Percentiles rank a stretch among this genome's conserved stretches.
Evolutionary conservation across 495 filamentous ascomycete species (phyloP).

Genomic region (Umbilicaria muhlenbergii): DNA sequence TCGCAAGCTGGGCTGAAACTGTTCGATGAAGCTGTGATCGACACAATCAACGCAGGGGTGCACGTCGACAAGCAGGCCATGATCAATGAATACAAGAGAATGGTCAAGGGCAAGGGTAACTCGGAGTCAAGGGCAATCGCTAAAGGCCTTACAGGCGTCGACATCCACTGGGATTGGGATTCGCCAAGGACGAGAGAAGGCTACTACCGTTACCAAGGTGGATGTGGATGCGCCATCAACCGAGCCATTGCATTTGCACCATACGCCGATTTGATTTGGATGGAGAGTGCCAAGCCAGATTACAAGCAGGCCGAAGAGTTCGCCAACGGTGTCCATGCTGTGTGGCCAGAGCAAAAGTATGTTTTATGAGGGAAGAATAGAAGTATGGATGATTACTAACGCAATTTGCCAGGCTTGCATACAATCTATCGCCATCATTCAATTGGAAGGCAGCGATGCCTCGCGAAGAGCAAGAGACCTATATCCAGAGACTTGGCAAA

Average conservation of each 20-base stretch:
- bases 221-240: slow-evolving; percentile 84
- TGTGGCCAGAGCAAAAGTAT: slow-evolving; percentile 93
- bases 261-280: slow-evolving; percentile 94
- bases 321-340: slow-evolving; percentile 81
- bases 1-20: slow-evolving; percentile 73
- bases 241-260: slow-evolving; percentile 84
- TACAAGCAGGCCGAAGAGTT: slow-evolving; percentile 88
- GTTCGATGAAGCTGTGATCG: slow-evolving; percentile 78
- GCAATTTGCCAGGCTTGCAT: slow-evolving; percentile 48
- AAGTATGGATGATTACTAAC: not conserved
- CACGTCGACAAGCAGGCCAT: slow-evolving; percentile 53
- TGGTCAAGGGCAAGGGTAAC: slow-evolving; percentile 72
- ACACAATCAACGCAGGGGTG: slow-evolving; percentile 53
- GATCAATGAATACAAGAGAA: slow-evolving; percentile 44
- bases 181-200: slow-evolving; percentile 80
- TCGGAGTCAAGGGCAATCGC: slow-evolving; percentile 70
- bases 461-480: slow-evolving; percentile 84
- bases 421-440: slow-evolving; percentile 97
- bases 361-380: slow-evolving; percentile 16
- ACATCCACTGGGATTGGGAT: slow-evolving; percentile 91
- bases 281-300: slow-evolving; percentile 96
- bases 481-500: slow-evolving; percentile 72
- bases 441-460: slow-evolving; percentile 99
- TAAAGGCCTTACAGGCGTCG: slow-evolving; percentile 61
- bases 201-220: slow-evolving; percentile 82